A percentile compares a stretch with the other conserved stretches of the same genome.
Evolutionary conservation across 352 stramenopile genomes (phyloP).

Genomic region (Globisporangium lucens): DNA sequence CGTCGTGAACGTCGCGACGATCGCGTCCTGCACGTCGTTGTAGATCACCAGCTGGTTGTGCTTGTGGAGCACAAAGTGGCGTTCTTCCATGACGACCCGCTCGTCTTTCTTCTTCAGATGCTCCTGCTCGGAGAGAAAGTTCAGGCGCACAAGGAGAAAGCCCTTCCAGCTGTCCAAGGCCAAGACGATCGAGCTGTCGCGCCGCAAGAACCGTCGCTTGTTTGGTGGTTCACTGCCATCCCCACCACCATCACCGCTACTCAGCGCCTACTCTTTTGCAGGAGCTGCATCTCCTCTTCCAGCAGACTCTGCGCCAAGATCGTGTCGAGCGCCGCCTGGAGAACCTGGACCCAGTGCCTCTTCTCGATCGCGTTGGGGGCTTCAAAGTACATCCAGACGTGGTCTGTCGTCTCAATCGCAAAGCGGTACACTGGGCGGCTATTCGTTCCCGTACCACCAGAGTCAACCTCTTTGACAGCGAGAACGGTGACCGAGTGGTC

Average conservation of each 20-base stretch:
- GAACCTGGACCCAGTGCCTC: conserved; percentile 42
- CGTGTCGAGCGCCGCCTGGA: conserved; percentile 50
- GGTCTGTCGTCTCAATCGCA: conserved; percentile 50
- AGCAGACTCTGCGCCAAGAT: conserved; percentile 44
- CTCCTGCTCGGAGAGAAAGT: conserved; percentile 25
- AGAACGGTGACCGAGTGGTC: conserved; percentile 13
- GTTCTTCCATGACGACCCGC: conserved; percentile 37
- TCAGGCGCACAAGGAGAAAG: conserved; percentile 33
- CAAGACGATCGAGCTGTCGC: conserved; percentile 7
- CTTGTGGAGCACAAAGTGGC: conserved; percentile 42
- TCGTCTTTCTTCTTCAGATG: conserved; percentile 24
- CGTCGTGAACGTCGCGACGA: conserved; percentile 33
- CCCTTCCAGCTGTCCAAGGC: conserved; percentile 13
- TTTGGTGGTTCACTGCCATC: no score
- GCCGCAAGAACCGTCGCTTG: neutral
- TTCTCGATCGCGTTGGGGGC: conserved; percentile 34
- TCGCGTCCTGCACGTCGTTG: conserved; percentile 27
- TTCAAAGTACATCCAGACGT: conserved; percentile 47
- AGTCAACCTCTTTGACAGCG: conserved; percentile 18
- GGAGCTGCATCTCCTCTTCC: conserved; percentile 25
- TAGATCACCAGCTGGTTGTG: conserved; percentile 48
- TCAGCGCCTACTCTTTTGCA: conserved; percentile 5
- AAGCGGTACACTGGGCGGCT: conserved; percentile 29
- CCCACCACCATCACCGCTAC: no score
- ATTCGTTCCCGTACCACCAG: conserved; percentile 17